Conservation (phyloP, 2,329 filamentous ascomycete species). For the Aplosporella prunicola region DNA sequence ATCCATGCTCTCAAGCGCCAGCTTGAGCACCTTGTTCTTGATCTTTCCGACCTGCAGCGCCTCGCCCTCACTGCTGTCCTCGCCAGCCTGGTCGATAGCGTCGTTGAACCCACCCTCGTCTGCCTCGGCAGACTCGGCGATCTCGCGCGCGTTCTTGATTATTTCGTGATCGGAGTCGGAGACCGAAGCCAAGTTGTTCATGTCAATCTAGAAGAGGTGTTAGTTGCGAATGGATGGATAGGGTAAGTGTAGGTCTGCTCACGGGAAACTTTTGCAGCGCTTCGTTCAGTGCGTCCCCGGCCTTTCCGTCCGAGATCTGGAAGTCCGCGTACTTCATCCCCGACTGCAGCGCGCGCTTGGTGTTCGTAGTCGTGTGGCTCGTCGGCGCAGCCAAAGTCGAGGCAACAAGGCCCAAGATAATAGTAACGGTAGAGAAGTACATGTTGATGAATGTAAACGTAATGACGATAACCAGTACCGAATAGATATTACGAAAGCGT, state of each 20-base stretch:
- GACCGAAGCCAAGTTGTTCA: constrained; percentile 38
- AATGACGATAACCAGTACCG: too few relatives aligned
- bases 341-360: constrained; percentile 8
- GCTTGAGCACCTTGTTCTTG: constrained; percentile 53
- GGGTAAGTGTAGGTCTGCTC: constrained; percentile 11
- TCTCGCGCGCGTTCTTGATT: constrained; percentile 43
- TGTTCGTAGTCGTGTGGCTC: too few relatives aligned
- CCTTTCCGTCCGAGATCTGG: constrained; percentile 42
- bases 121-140: constrained; percentile 47
- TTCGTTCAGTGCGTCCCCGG: constrained; percentile 45
- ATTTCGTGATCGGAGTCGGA: constrained; percentile 41
- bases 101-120: constrained; percentile 41
- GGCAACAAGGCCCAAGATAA: constrained; percentile 21
- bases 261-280: constrained; percentile 48
- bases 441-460: constrained; percentile 3
- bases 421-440: constrained; percentile 15
- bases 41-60: constrained; percentile 48
- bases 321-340: constrained; percentile 29
- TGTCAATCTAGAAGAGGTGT: constrained; percentile 29
- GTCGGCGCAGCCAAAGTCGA: constrained; percentile 20
- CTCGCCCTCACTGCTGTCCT: constrained; percentile 27
- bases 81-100: constrained; percentile 40
- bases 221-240: neutral
- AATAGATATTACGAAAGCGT: neutral
- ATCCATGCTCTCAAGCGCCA: constrained; percentile 43